Percentiles rank a stretch among this genome's conserved stretches.
phyloP scores from a whole-genome alignment of 179 eudicot species.

The Actinidia chinensis region DNA sequence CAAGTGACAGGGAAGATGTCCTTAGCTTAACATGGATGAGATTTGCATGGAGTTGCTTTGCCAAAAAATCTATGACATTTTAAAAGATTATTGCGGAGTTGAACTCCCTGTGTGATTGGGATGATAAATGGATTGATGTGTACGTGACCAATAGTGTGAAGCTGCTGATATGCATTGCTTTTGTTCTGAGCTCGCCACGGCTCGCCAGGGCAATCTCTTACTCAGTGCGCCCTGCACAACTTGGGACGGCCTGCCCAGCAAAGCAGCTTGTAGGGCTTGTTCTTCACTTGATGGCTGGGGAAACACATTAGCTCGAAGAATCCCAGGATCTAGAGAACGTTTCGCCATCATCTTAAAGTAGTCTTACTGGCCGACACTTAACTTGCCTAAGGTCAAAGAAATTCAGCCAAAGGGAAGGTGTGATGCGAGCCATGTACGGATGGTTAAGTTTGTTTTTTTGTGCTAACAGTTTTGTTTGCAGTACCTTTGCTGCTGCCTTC shows the following conservation, averaged over 20 bases:
- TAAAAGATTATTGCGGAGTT: slow-evolving; percentile 60
- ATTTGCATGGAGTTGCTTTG: slow-evolving; percentile 55
- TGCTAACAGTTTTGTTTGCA: slow-evolving; percentile 61
- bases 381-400: slow-evolving; percentile 75
- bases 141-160: slow-evolving; percentile 77
- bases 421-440: slow-evolving; percentile 88
- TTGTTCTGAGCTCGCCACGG: slow-evolving; percentile 72
- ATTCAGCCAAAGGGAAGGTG: slow-evolving; percentile 77
- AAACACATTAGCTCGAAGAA: slow-evolving; percentile 52
- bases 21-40: slow-evolving; percentile 76
- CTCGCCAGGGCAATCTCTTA: slow-evolving; percentile 67
- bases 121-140: slow-evolving; percentile 82
- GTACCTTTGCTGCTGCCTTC: slow-evolving; percentile 59
- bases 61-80: slow-evolving; percentile 65
- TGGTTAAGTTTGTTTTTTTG: slow-evolving; percentile 71
- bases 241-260: slow-evolving; percentile 35
- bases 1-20: slow-evolving; percentile 48
- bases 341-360: slow-evolving; percentile 42
- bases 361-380: slow-evolving; percentile 52
- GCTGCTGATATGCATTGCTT: slow-evolving; percentile 69
- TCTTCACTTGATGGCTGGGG: slow-evolving; percentile 73
- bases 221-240: slow-evolving; percentile 53
- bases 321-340: slow-evolving; percentile 60
- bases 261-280: slow-evolving; percentile 38
- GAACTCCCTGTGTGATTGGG: slow-evolving; percentile 86